Percentiles rank a stretch among this genome's conserved stretches.
Conservation (phyloP, 768 basidiomycete species). For the Macrolepiota fuliginosa region DNA sequence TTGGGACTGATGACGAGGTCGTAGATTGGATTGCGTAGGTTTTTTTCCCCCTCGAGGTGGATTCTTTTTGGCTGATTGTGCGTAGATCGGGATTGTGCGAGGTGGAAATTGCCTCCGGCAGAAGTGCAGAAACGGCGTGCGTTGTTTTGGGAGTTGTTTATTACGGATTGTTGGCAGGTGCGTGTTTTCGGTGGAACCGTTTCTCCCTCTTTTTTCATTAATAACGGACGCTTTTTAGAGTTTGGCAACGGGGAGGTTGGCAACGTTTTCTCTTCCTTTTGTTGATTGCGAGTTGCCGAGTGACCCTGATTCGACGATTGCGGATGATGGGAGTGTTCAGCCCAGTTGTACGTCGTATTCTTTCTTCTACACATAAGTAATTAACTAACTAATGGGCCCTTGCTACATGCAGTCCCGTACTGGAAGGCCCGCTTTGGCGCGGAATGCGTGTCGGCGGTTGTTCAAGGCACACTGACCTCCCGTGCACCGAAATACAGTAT, state of each 20-base stretch:
- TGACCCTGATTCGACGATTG: conserved; percentile 34
- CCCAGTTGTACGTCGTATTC: conserved; percentile 50
- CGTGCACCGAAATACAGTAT: conserved; percentile 60
- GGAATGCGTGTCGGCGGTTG: conserved; percentile 65
- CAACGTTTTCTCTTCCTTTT: conserved; percentile 67
- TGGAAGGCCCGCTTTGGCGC: conserved; percentile 73
- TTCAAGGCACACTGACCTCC: conserved; percentile 65
- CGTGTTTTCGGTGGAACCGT: conserved; percentile 12
- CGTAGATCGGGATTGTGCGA: conserved; percentile 68
- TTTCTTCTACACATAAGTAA: neutral
- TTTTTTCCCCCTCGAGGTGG: no score
- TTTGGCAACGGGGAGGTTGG: conserved; percentile 65
- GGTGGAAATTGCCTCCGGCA: conserved; percentile 58
- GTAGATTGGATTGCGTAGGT: no score
- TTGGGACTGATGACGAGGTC: no score
- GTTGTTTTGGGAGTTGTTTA: conserved; percentile 73
- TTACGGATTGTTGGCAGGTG: conserved; percentile 76
- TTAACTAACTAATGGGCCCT: neutral
- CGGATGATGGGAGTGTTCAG: conserved; percentile 54
- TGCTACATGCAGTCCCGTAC: conserved; percentile 47
- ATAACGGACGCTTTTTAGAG: conserved; percentile 36
- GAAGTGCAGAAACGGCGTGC: conserved; percentile 72
- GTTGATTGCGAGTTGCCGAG: conserved; percentile 61
- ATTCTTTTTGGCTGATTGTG: conserved; percentile 2
- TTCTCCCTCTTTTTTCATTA: neutral